phyloP scores from a whole-genome alignment of 305 asterid species.

The Lippia alba region DNA sequence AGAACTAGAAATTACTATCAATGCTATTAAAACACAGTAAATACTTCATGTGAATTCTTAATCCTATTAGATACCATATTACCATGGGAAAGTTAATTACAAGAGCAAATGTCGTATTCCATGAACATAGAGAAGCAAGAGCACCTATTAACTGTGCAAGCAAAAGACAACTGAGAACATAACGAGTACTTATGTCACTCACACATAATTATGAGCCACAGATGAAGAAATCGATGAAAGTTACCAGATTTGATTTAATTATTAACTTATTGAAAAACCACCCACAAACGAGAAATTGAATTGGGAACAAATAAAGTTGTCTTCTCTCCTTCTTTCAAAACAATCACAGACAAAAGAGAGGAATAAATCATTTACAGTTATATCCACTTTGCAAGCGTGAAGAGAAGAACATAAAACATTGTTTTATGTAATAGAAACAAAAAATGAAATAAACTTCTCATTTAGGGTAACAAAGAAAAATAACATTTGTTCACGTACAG shows the following conservation, averaged over 20 bases:
- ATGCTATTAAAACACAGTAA: neutral
- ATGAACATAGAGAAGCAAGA: slow-evolving; percentile 15
- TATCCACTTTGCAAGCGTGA: too few relatives aligned
- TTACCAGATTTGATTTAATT: neutral
- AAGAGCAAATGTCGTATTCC: neutral
- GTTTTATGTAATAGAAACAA: neutral
- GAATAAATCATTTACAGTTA: too few relatives aligned
- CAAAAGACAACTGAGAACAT: neutral
- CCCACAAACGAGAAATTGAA: slow-evolving; percentile 2
- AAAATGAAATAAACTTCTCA: neutral
- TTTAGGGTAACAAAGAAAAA: neutral
- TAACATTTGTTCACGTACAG: neutral
- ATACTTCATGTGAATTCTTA: neutral
- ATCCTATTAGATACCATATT: neutral
- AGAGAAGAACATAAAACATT: neutral
- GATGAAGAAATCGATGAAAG: neutral
- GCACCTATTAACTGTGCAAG: neutral
- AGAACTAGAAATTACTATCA: neutral
- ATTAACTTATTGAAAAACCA: neutral
- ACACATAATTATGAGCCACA: neutral
- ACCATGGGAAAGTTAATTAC: neutral
- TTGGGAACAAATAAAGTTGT: neutral
- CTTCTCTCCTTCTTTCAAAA: too few relatives aligned
- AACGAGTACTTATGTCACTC: neutral
- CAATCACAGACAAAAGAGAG: too few relatives aligned